Evolutionary conservation across 306 rosid genomes (phyloP).

Genomic region (Gynostemma pentaphyllum): DNA sequence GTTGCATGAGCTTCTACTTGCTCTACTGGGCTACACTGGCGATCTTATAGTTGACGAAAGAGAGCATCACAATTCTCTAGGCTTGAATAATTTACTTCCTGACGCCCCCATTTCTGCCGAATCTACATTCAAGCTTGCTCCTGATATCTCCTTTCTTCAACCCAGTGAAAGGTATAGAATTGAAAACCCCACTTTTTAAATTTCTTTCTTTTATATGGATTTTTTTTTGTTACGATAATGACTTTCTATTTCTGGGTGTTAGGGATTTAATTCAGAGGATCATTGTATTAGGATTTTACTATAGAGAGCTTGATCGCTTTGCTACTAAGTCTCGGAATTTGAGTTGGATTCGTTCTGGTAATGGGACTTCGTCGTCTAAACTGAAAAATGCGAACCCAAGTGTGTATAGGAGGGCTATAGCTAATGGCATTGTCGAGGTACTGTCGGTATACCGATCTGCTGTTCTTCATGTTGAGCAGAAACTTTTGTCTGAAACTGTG

Average conservation of each 20-base stretch:
- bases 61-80: constrained; percentile 36
- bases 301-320: constrained; percentile 81
- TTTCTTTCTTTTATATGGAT: neutral
- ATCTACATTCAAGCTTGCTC: constrained; percentile 70
- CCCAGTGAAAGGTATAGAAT: constrained; percentile 58
- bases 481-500: constrained; percentile 60
- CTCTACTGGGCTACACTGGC: constrained; percentile 88
- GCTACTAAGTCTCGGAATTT: constrained; percentile 68
- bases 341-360: constrained; percentile 72
- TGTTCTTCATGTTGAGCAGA: constrained; percentile 80
- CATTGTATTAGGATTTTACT: constrained; percentile 74
- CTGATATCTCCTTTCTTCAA: constrained; percentile 75
- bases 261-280: constrained; percentile 86
- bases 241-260: constrained; percentile 15
- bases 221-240: neutral
- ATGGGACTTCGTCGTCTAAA: constrained; percentile 20
- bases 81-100: constrained; percentile 10
- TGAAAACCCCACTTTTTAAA: neutral
- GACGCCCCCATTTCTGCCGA: constrained; percentile 47
- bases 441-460: constrained; percentile 75
- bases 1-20: constrained; percentile 85
- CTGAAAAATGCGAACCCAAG: constrained; percentile 39
- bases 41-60: constrained; percentile 76
- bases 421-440: constrained; percentile 87
- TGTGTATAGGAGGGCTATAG: constrained; percentile 79